Conservation (phyloP, 148 eudicot species). For the Hydrangea macrophylla region DNA sequence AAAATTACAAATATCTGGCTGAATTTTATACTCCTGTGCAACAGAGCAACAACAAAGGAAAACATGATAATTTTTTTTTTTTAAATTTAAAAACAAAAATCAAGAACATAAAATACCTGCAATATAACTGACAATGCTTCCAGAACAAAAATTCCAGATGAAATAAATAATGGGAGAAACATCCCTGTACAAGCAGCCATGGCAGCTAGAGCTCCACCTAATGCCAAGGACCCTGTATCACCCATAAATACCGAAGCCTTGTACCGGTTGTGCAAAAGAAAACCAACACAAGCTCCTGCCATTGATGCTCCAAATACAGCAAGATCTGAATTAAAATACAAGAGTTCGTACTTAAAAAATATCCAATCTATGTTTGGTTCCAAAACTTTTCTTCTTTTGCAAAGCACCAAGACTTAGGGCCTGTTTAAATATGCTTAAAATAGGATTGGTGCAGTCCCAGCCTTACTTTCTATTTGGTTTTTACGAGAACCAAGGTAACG, state of each 20-base stretch:
- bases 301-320: constrained; percentile 93
- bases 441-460: too few relatives aligned
- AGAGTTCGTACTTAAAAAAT: constrained; percentile 7
- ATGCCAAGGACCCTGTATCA: constrained; percentile 79
- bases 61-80: too few relatives aligned
- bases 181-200: constrained; percentile 97
- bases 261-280: constrained; percentile 76
- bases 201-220: constrained; percentile 94
- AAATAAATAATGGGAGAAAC: constrained; percentile 81
- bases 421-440: too few relatives aligned
- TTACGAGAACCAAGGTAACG: too few relatives aligned
- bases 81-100: too few relatives aligned
- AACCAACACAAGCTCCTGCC: constrained; percentile 98
- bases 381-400: neutral
- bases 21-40: too few relatives aligned
- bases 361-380: neutral
- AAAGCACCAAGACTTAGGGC: neutral
- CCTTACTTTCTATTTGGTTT: too few relatives aligned
- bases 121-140: constrained; percentile 56
- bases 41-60: too few relatives aligned
- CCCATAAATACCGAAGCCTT: constrained; percentile 97
- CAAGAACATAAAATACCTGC: constrained; percentile 54
- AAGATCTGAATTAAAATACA: constrained; percentile 47
- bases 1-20: too few relatives aligned
- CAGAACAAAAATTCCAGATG: constrained; percentile 68